Evolutionary conservation across 768 basidiomycete species (phyloP).

Genomic region (Sistotremastrum suecicum): DNA sequence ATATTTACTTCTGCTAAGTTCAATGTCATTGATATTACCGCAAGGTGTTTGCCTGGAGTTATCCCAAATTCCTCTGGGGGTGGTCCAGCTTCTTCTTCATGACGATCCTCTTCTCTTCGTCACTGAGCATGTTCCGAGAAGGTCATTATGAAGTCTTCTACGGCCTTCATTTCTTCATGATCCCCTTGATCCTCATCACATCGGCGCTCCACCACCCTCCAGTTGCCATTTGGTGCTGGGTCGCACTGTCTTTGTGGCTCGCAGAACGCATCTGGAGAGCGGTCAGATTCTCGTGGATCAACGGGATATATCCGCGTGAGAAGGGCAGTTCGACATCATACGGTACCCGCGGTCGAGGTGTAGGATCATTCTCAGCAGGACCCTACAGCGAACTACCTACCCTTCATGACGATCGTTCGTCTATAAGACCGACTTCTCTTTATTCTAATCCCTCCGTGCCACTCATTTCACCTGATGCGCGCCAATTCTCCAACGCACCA

Average conservation of each 20-base stretch:
- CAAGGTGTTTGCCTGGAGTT: neutral
- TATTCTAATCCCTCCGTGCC: neutral
- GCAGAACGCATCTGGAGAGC: conserved; percentile 19
- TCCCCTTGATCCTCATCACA: conserved; percentile 19
- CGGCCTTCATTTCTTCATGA: conserved; percentile 21
- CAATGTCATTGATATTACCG: neutral
- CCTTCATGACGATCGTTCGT: neutral
- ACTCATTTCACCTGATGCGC: neutral
- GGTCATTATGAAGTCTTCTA: conserved; percentile 24
- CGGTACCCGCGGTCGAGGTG: neutral
- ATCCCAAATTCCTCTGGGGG: neutral
- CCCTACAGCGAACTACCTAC: neutral
- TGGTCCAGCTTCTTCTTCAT: conserved; percentile 12
- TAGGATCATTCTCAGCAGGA: neutral
- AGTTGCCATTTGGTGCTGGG: conserved; percentile 21
- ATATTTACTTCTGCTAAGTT: neutral
- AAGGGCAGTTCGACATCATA: neutral
- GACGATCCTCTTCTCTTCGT: conserved; percentile 13
- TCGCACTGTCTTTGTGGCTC: conserved; percentile 21
- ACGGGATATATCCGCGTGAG: conserved; percentile 15
- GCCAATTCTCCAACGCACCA: neutral
- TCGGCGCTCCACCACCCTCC: conserved; percentile 23
- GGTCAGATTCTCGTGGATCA: conserved; percentile 19
- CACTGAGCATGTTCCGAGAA: conserved; percentile 14
- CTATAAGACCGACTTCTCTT: neutral